phyloP scores from a whole-genome alignment of 169 alveolate genomes.

The Eimeria tenella region DNA sequence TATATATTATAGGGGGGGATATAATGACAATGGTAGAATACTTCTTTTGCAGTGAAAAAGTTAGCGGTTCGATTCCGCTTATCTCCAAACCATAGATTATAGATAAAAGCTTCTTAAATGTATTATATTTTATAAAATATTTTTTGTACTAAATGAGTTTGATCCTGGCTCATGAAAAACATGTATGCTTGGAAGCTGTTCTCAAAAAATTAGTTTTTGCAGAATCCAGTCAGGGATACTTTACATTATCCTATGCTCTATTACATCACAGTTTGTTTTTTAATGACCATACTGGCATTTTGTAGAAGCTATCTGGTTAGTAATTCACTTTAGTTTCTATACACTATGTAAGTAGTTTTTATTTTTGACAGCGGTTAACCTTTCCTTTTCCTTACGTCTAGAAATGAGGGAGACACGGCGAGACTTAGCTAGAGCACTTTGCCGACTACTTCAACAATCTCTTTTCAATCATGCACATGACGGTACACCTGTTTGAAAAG shows the following conservation, averaged over 20 bases:
- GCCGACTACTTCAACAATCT: no score
- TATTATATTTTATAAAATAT: background rate
- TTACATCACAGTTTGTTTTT: no score
- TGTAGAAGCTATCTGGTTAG: slow-evolving; percentile 15
- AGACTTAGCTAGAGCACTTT: no score
- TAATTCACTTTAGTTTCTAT: background rate
- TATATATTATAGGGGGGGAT: slow-evolving; percentile 57
- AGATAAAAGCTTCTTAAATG: slow-evolving; percentile 30
- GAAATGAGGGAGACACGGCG: no score
- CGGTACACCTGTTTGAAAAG: no score
- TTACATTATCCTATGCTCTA: background rate
- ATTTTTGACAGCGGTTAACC: slow-evolving; percentile 11
- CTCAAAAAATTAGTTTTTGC: no score
- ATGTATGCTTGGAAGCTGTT: no score
- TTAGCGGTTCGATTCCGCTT: slow-evolving; percentile 77
- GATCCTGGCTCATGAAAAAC: slow-evolving; percentile 53
- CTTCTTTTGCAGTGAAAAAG: slow-evolving; percentile 48
- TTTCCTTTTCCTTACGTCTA: background rate
- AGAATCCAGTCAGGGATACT: no score
- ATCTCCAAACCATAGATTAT: slow-evolving; percentile 37
- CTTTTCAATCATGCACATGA: no score
- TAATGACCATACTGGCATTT: slow-evolving; percentile 1
- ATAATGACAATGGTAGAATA: slow-evolving; percentile 36
- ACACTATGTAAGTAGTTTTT: background rate
- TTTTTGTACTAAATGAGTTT: slow-evolving; percentile 48